A percentile compares a stretch with the other conserved stretches of the same genome.
Conservation (phyloP, 2,329 filamentous ascomycete species). For the Arthrinium puccinioides region DNA sequence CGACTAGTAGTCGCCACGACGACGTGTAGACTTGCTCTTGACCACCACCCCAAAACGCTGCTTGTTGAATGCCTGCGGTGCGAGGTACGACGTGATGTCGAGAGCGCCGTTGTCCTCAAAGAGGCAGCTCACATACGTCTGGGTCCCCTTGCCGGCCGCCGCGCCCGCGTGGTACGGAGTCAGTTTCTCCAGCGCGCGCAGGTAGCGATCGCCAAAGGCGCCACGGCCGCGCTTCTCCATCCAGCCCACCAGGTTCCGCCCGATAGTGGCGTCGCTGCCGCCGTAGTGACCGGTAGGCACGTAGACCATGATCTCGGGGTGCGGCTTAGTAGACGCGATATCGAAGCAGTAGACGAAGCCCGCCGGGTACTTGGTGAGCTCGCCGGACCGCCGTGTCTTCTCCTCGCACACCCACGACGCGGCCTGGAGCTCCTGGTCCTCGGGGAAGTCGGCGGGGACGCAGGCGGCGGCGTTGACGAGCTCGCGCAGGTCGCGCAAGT, state of each 20-base stretch:
- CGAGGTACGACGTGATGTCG: slow-evolving; percentile 8
- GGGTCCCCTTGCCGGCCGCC: slow-evolving; percentile 6
- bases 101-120: slow-evolving; percentile 5
- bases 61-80: slow-evolving; percentile 4
- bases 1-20: too few species aligned
- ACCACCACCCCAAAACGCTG: too few species aligned
- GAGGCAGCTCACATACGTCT: slow-evolving; percentile 7
- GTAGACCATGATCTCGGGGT: slow-evolving; percentile 17
- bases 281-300: slow-evolving; percentile 10
- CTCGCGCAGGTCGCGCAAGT: slow-evolving; percentile 1
- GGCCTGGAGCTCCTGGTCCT: background rate
- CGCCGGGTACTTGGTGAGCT: slow-evolving; percentile 1
- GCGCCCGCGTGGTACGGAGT: slow-evolving; percentile 1
- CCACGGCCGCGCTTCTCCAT: slow-evolving; percentile 9
- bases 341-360: slow-evolving; percentile 18
- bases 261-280: slow-evolving; percentile 10
- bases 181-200: slow-evolving; percentile 4
- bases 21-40: too few species aligned
- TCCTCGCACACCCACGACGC: too few species aligned
- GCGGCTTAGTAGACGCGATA: slow-evolving; percentile 9
- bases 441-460: too few species aligned
- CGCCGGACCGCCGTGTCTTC: slow-evolving; percentile 4
- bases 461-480: too few species aligned
- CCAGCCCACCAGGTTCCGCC: slow-evolving; percentile 6
- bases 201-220: slow-evolving; percentile 1